phyloP scores from a whole-genome alignment of 345 rosid species.

The Kernera saxatilis region DNA sequence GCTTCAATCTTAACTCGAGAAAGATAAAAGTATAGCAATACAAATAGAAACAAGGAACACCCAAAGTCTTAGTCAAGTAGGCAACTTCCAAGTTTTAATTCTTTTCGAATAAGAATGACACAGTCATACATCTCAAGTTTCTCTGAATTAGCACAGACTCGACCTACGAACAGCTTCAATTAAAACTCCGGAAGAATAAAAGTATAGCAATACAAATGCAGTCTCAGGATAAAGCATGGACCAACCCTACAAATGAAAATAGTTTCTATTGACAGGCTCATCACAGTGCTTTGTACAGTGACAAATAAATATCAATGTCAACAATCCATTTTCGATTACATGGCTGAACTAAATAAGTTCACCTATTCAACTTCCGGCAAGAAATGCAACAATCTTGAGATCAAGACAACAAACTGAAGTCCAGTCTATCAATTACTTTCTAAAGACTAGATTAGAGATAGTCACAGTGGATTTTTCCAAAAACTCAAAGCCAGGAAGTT shows the following conservation, averaged over 20 bases:
- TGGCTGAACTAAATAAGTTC: neutral
- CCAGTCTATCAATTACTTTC: neutral
- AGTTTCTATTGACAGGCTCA: neutral
- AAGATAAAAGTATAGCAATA: neutral
- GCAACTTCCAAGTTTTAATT: neutral
- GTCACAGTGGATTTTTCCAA: too few species aligned
- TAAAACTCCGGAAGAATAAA: neutral
- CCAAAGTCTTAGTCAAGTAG: neutral
- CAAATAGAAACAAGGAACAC: neutral
- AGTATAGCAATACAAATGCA: neutral
- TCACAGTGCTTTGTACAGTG: neutral
- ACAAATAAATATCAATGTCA: neutral
- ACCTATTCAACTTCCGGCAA: neutral
- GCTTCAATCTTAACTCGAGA: neutral
- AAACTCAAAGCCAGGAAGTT: too few species aligned
- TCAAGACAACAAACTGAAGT: neutral
- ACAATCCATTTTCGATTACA: neutral
- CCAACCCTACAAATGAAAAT: neutral
- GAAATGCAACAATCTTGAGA: neutral
- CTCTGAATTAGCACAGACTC: neutral
- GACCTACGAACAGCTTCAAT: neutral
- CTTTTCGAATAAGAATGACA: neutral
- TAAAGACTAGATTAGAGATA: neutral
- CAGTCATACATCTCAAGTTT: neutral
- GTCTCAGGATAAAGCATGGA: neutral